Base-by-base conservation (phyloP, 164 flowering plant species). In the Taxillus chinensis region DNA sequence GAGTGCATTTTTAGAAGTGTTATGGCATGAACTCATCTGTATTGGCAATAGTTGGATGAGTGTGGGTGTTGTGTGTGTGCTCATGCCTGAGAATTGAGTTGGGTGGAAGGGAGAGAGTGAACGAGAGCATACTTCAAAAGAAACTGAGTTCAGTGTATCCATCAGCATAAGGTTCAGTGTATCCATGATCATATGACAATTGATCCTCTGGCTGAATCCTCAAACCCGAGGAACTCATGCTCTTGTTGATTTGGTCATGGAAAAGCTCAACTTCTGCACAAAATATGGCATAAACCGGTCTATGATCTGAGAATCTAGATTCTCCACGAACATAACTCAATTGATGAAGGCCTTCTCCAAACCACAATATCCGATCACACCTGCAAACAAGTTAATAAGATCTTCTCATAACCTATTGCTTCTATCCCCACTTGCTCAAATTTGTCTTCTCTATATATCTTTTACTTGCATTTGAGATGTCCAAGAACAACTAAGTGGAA, bases 311-410 rank as follows among this genome's bases (percentile, higher is more conserved):
- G 68, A 85, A 83, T 54, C 81, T 74, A 15, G 90, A 83, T 70
- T 83, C 90, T 17, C 87, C 87, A 51, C 92, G 86, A 17, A 83
- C 88, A 63, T 86, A 86, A 7, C 88, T 83, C 67, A 85, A 50
- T 57, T 87, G 93, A 40, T 85, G 85, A 46, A 85, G 83, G 54
- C 90, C 93, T 63, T 74, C 79, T 49, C 90, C 93, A 68, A 74
- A 67, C 93, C 90, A 87, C 64, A 87, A 61, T 51, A 87, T 85
- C n/a, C 93, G 74, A 62, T 85, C 95, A 61, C 91, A 84, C 95
- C 95, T 87, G 63, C 70, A 80, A 41, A 62, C 13, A 3, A 48
- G 13, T 48, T 48, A 7, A 61, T 4, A 54, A 7, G 10, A 48
- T 27, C 27, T 27, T 27, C 27, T 27, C 27, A 27, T 27, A 27